Evolutionary conservation across 2,329 filamentous ascomycete genomes (phyloP), one percentile per base, ranked within the genome.

Genomic region (Alternaria atra): DNA sequence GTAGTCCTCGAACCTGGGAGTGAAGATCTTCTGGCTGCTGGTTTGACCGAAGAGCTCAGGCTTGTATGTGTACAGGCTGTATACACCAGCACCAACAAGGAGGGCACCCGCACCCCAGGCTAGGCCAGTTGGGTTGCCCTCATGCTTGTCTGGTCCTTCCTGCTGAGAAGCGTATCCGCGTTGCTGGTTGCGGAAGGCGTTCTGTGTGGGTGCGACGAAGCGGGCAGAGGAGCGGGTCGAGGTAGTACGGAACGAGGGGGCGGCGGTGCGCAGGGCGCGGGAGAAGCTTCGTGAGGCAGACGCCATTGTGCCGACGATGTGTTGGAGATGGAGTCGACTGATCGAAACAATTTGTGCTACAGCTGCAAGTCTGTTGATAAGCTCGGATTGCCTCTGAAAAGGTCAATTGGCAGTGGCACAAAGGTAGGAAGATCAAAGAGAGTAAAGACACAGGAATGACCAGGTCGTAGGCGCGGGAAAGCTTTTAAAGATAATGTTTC

Each of bases 1-100:
- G 85, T 97, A 98, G 82, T 99, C 93, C 73, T 90, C 89, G 81
- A 91, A 88, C 75, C 87, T 91, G 63, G 93, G 92, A 52, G 84
- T 87, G 83, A 94, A 90, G 87, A 77, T 83, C 69, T 35, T 73
- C 77, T 75, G 80, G 55, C 56, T 76, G 66, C 65, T 73, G 23
- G 58, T 35, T 56, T 73, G 63, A 54, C 73, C 75, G 44, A 77
- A 73, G 77, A 80, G 67, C 84, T 82, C 69, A 58, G 82, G 83
- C 72, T 85, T 84, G 78, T 87, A 84, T 70, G 83, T 85, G 79
- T 89, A 89, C 80, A 72, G 37, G 23, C 70, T 73, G 46, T 75
- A 78, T 34, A 67, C 75, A 47, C 52, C 71, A 52, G 70, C 76
- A 55, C 55, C 66, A 46, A 66, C 63, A 15, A 75, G 61, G 40